These are phyloP conservation scores for Lagenidium sp. DNA, from an alignment of 352 stramenopile genomes.

Conservation along the genomic window DNA sequence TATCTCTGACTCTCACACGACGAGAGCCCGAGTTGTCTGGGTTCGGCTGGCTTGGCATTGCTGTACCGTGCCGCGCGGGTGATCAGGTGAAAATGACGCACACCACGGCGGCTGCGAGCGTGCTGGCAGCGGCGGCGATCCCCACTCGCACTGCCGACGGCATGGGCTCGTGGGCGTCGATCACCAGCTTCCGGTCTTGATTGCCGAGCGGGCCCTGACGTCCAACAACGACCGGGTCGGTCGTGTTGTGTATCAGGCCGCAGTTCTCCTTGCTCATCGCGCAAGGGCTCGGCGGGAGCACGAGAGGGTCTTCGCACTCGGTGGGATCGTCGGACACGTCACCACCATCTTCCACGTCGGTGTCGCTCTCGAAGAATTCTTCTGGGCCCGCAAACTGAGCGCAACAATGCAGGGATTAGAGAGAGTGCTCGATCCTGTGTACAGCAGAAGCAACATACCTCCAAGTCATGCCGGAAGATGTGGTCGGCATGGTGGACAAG, in stretches of 20 bases:
- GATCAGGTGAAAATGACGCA: conserved; percentile 58
- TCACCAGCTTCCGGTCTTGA: not conserved
- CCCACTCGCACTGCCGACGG: conserved; percentile 32
- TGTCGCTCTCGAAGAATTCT: conserved; percentile 38
- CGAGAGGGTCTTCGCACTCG: not conserved
- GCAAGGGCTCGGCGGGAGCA: too few relatives aligned
- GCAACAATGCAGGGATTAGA: not conserved
- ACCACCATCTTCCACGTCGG: conserved; percentile 45
- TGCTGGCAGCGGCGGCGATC: conserved; percentile 43
- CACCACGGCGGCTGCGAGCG: conserved; percentile 44
- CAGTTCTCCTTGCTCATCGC: too few relatives aligned
- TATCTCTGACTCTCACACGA: too few relatives aligned
- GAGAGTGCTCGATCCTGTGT: conserved; percentile 5
- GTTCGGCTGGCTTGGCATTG: too few relatives aligned
- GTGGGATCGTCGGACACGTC: not conserved
- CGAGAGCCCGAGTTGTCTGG: too few relatives aligned
- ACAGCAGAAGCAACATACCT: conserved; percentile 13
- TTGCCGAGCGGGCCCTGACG: too few relatives aligned
- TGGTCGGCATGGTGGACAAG: conserved; percentile 50
- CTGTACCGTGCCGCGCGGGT: too few relatives aligned
- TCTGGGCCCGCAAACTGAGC: conserved; percentile 17
- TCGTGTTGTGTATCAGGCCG: too few relatives aligned
- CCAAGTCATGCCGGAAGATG: conserved; percentile 55
- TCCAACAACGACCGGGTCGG: too few relatives aligned
- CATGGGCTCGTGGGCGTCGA: conserved; percentile 22